These are phyloP conservation scores for Phaeosphaeriaceae sp. DNA, from an alignment of 2,329 filamentous ascomycete genomes.

Conservation along the genomic window DNA sequence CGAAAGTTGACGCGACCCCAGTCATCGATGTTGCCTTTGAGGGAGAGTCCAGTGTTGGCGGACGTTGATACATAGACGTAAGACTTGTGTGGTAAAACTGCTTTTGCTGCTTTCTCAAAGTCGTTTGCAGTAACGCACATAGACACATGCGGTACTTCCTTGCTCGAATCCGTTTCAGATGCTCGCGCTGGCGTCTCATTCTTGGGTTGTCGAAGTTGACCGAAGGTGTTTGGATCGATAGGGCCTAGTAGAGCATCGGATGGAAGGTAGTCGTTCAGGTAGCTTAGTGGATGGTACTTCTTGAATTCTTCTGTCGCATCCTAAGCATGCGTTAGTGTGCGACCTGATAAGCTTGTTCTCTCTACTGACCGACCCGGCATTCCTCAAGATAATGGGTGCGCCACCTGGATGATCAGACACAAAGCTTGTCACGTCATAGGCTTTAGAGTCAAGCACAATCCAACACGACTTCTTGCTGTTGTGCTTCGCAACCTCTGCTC, in stretches of 20 bases:
- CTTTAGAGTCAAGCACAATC: constrained; percentile 72
- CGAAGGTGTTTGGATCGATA: constrained; percentile 43
- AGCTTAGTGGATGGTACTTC: constrained; percentile 43
- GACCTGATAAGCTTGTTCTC: background rate
- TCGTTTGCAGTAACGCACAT: constrained; percentile 42
- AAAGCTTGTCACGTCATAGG: constrained; percentile 73
- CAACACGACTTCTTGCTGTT: constrained; percentile 56
- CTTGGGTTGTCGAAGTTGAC: constrained; percentile 30
- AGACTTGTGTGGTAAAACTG: constrained; percentile 41
- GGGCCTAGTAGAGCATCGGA: constrained; percentile 32
- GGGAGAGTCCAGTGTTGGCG: constrained; percentile 41
- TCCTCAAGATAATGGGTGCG: constrained; percentile 48
- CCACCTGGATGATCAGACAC: constrained; percentile 68
- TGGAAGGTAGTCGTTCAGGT: constrained; percentile 39
- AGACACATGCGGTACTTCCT: constrained; percentile 37
- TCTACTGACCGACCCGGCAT: constrained; percentile 53
- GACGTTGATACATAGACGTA: constrained; percentile 45
- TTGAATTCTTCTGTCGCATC: constrained; percentile 46
- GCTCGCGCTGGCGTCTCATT: constrained; percentile 25
- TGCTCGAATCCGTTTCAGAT: constrained; percentile 22
- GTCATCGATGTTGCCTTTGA: constrained; percentile 41
- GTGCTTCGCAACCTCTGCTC: constrained; percentile 45
- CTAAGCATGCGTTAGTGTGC: constrained; percentile 11
- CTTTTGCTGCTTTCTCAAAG: constrained; percentile 42
- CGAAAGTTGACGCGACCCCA: constrained; percentile 46